A percentile compares a stretch with the other conserved stretches of the same genome.
Evolutionary conservation across 2,329 filamentous ascomycete species (phyloP).

Genomic region (Colletotrichum coccodes): DNA sequence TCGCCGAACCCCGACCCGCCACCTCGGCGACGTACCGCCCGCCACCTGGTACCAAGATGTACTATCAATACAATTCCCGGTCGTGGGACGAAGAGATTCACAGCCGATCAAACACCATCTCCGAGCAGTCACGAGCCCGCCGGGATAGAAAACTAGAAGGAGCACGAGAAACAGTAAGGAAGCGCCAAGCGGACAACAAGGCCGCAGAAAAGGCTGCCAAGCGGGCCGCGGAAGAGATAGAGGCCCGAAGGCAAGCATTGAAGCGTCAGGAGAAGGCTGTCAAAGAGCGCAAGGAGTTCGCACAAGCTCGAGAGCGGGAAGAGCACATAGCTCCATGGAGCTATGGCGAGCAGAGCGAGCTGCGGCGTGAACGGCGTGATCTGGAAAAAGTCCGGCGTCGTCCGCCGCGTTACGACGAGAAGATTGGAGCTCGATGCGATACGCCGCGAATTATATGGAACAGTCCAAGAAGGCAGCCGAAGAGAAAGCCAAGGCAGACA

Average conservation of each 20-base stretch:
- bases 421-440: too few relatives aligned
- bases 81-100: constrained; percentile 61
- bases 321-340: too few relatives aligned
- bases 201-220: constrained; percentile 38
- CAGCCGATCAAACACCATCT: constrained; percentile 46
- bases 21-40: constrained; percentile 46
- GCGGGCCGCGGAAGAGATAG: constrained; percentile 39
- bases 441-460: too few relatives aligned
- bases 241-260: constrained; percentile 46
- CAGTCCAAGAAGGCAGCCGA: too few relatives aligned
- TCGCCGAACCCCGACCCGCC: constrained; percentile 58
- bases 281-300: constrained; percentile 46
- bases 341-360: too few relatives aligned
- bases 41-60: constrained; percentile 45
- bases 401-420: too few relatives aligned
- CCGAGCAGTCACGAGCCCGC: constrained; percentile 52
- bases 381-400: too few relatives aligned
- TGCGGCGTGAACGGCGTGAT: too few relatives aligned
- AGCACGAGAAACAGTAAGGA: constrained; percentile 30
- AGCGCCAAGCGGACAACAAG: constrained; percentile 14
- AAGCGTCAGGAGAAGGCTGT: constrained; percentile 44
- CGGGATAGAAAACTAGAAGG: constrained; percentile 21
- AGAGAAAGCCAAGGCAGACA: too few relatives aligned
- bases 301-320: too few relatives aligned
- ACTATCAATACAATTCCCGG: constrained; percentile 47